These are phyloP conservation scores for Hypoxylon sp. DNA, from an alignment of 2,329 filamentous ascomycete species.

Conservation along the genomic window DNA sequence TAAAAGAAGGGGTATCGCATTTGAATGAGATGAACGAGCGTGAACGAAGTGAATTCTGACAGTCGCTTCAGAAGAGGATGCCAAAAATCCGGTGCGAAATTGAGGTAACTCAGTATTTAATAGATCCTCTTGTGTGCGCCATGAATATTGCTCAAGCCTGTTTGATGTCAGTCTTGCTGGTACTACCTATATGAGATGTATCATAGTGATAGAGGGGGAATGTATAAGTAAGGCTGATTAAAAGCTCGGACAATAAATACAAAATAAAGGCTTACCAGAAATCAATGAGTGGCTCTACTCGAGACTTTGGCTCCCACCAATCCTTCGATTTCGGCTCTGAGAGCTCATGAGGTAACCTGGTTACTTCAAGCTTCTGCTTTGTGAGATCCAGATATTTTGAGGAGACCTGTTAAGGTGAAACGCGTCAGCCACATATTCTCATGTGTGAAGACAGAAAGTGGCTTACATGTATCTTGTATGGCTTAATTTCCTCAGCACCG, in stretches of 20 bases:
- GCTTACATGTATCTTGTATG: slow-evolving; percentile 71
- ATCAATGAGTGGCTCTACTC: slow-evolving; percentile 74
- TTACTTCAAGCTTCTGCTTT: slow-evolving; percentile 75
- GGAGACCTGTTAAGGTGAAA: slow-evolving; percentile 66
- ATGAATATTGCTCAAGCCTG: slow-evolving; percentile 76
- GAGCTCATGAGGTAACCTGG: slow-evolving; percentile 72
- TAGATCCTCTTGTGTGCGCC: slow-evolving; percentile 69
- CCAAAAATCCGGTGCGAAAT: slow-evolving; percentile 69
- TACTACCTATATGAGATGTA: not conserved
- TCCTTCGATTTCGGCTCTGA: slow-evolving; percentile 61
- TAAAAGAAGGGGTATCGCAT: slow-evolving; percentile 73
- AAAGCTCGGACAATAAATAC: not conserved
- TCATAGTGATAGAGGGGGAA: not conserved
- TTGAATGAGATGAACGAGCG: slow-evolving; percentile 63
- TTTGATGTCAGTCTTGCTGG: slow-evolving; percentile 12
- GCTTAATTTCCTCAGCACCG: slow-evolving; percentile 61
- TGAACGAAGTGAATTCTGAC: slow-evolving; percentile 76
- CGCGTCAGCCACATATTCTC: slow-evolving; percentile 48
- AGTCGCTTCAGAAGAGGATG: slow-evolving; percentile 57
- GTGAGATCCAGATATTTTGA: slow-evolving; percentile 76
- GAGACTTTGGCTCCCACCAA: slow-evolving; percentile 72
- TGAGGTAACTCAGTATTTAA: slow-evolving; percentile 73
- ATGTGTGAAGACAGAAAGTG: slow-evolving; percentile 24
- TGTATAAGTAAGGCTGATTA: slow-evolving; percentile 1
- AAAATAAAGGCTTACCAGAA: slow-evolving; percentile 64